Evolutionary conservation across 495 filamentous ascomycete genomes (phyloP), one percentile per base, ranked within the genome.

Genomic region (Chlorociboria aeruginascens): DNA sequence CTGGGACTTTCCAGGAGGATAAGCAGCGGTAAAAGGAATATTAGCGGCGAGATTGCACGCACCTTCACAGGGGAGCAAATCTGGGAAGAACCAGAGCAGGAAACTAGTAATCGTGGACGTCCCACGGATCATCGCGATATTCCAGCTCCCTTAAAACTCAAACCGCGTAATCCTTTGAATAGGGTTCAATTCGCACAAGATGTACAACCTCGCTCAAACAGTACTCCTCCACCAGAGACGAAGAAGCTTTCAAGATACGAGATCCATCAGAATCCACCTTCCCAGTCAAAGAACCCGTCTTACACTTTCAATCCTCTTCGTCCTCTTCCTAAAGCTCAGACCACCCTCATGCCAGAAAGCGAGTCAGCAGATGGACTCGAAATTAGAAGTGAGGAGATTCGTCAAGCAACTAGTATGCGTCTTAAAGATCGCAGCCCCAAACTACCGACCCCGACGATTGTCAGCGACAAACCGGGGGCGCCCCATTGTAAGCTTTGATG

Each of bases 401-500:
- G 81, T 29, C 75, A 81, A 45, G 89, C 89, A n/a, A 95, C 89
- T n/a, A 89, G 82, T 67, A 92, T 89, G 74, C 81, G 66, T 61
- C 69, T 89, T 48, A 86, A 77, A 53, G 86, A 95, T 61, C 79
- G 88, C 56, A 95, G 89, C 58, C 66, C 82, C 42, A 90, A 83
- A 55, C 66, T 95, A 30, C 89, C 89, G 4, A 88, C 79, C 58
- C 89, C 89, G 55, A 84, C 84, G 29, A 76, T 85, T 35, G 86
- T 95, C 61, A 92, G 85, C 66, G 80, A 93, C 65, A 81, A 72
- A 51, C 78, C 82, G 45, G 85, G 86, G 45, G 20, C 77, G 89
- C 57, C 89, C 87, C 43, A 95, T 95, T 63, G 86, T 95, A 68
- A 95, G 89, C 72, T 95, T 95, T 70, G 77, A 89, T 62, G 71